phyloP scores from a whole-genome alignment of 2,329 filamentous ascomycete genomes.

The Neonectria coccinea region DNA sequence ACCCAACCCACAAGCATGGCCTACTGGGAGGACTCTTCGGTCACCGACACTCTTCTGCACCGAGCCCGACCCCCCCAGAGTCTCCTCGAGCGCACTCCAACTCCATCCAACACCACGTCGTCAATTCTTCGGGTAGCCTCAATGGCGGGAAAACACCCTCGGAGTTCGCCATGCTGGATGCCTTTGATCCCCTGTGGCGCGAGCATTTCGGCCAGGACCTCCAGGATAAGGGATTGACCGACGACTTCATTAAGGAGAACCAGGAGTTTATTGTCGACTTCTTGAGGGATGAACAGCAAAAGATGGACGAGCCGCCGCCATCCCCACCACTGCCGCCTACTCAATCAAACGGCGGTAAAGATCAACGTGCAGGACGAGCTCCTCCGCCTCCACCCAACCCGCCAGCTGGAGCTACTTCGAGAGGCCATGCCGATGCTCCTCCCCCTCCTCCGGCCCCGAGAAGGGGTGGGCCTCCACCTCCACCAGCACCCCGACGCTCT shows the following conservation, averaged over 20 bases:
- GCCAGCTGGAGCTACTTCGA: slow-evolving; percentile 24
- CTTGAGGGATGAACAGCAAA: slow-evolving; percentile 67
- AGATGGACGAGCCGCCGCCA: slow-evolving; percentile 45
- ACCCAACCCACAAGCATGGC: slow-evolving; percentile 55
- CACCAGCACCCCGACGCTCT: slow-evolving; percentile 68
- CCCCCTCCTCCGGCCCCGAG: slow-evolving; percentile 47
- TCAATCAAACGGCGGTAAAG: slow-evolving; percentile 47
- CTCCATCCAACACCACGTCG: slow-evolving; percentile 52
- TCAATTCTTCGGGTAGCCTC: slow-evolving; percentile 58
- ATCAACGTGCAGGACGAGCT: slow-evolving; percentile 42
- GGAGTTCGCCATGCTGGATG: slow-evolving; percentile 72
- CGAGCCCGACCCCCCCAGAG: slow-evolving; percentile 69
- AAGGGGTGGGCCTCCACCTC: slow-evolving; percentile 49
- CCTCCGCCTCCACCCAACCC: slow-evolving; percentile 55
- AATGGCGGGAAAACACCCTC: slow-evolving; percentile 60
- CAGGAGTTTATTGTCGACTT: slow-evolving; percentile 77
- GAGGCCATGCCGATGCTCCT: slow-evolving; percentile 38
- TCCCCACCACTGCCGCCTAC: slow-evolving; percentile 43
- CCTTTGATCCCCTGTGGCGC: slow-evolving; percentile 73
- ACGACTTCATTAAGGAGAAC: slow-evolving; percentile 75
- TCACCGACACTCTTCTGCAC: slow-evolving; percentile 70
- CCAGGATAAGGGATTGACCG: slow-evolving; percentile 70
- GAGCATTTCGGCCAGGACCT: slow-evolving; percentile 75
- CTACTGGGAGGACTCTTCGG: slow-evolving; percentile 73
- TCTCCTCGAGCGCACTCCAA: slow-evolving; percentile 60